These are phyloP conservation scores for Hyaloscypha hepaticicola DNA, from an alignment of 495 filamentous ascomycete genomes.

Conservation along the genomic window DNA sequence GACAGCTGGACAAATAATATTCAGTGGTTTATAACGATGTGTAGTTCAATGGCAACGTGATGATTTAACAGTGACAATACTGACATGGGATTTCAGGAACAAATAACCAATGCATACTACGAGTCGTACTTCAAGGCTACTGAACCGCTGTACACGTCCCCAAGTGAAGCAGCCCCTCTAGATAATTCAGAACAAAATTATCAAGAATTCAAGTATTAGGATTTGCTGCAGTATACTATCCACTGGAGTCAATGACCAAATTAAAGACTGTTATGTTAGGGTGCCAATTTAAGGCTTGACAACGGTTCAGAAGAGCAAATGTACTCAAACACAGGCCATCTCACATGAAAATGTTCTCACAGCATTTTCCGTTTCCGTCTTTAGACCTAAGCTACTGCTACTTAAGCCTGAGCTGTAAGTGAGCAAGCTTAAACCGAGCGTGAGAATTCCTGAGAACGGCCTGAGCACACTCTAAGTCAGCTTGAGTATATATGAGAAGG, in stretches of 20 bases:
- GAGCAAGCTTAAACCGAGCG: too few species aligned
- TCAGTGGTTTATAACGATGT: constrained; percentile 7
- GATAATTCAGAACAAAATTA: background rate
- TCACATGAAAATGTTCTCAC: too few species aligned
- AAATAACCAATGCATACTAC: constrained; percentile 9
- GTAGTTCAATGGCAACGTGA: background rate
- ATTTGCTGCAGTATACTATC: background rate
- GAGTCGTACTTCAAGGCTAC: constrained; percentile 7
- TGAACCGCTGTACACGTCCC: constrained; percentile 1
- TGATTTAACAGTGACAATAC: background rate
- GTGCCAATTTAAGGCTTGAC: background rate
- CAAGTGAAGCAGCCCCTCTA: background rate
- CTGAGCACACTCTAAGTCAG: too few species aligned
- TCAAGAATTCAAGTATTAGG: background rate
- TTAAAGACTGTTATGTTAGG: background rate
- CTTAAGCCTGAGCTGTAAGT: too few species aligned
- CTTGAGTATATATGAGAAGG: too few species aligned
- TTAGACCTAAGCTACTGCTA: too few species aligned
- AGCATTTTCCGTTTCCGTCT: too few species aligned
- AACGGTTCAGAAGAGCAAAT: background rate
- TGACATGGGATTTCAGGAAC: background rate
- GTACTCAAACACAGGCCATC: too few species aligned
- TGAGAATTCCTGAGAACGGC: too few species aligned
- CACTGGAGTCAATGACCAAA: background rate
- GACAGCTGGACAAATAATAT: constrained; percentile 4